Evolutionary conservation across 495 filamentous ascomycete genomes (phyloP), one percentile per base, ranked within the genome.

Genomic region (Aspergillus hancockii): DNA sequence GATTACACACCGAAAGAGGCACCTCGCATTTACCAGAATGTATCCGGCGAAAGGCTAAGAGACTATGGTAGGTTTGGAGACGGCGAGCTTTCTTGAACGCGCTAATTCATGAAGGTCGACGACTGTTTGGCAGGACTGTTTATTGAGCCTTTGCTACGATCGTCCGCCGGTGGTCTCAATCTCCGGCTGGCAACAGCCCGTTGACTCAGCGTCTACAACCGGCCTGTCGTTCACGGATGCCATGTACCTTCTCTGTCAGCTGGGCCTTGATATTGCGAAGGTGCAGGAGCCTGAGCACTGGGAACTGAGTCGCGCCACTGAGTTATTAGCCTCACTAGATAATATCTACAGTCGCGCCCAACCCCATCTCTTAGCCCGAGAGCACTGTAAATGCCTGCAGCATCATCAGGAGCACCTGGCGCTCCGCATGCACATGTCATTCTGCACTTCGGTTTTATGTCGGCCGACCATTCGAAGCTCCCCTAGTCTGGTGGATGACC

Each of bases 41-140:
- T 50, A 52, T 73, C 0, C 64, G 59, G 55, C 40, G 23, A 9
- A 73, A 68, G 36, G 67, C 66, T 3, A 63, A 54, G 32, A 57
- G 45, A 32, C 49, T 75, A 31, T 75, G 72, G 72, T 73, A 64
- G 28, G 64, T 25, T 25, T 0, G 34, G 9, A 14, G 41, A 10
- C 52, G 9, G 8, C 2, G n/a, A 36, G 14, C 25, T 52, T n/a
- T 8, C 18, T 19, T 32, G 31, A 16, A 52, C 18, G 23, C 16
- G 31, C 51, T 59, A 43, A 60, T 31, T 30, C 6, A 1, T 13
- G 0, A 45, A 74, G 72, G 72, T 71, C 66, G 1, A 67, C 65
- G 34, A 65, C 68, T 23, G 66, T 71, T 5, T 76, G 73, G 73
- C 73, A 76, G 31, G 73, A 76, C 41, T 70, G 73, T 40, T 61